Conservation (phyloP, 1,139 yeast species). For the Yarrowia galli region DNA sequence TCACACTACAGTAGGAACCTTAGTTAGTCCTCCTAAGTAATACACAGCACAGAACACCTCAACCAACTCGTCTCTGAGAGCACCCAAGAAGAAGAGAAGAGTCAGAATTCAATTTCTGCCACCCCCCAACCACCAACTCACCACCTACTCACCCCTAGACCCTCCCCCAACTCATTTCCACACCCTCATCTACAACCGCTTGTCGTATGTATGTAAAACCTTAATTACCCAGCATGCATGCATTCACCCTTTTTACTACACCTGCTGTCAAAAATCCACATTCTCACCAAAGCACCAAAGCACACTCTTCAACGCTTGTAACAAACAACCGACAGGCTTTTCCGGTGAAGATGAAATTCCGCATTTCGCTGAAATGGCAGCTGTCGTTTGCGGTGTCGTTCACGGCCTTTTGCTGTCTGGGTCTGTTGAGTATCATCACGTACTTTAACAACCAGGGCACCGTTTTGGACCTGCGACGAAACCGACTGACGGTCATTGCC, state of each 20-base stretch:
- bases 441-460: slow-evolving; percentile 69
- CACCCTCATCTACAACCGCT: not conserved
- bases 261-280: not conserved
- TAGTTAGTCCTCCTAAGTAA: too few relatives aligned
- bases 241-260: not conserved
- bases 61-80: too few relatives aligned
- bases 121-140: too few relatives aligned
- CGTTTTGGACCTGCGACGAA: slow-evolving; percentile 67
- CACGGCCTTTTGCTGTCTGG: slow-evolving; percentile 32
- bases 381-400: slow-evolving; percentile 35
- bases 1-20: too few relatives aligned
- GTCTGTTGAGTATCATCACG: slow-evolving; percentile 33
- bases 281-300: too few relatives aligned
- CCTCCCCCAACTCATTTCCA: too few relatives aligned
- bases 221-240: not conserved
- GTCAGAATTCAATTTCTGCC: too few relatives aligned
- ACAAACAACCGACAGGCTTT: not conserved
- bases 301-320: too few relatives aligned
- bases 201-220: not conserved
- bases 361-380: slow-evolving; percentile 23
- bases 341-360: not conserved
- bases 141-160: too few relatives aligned
- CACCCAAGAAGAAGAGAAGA: too few relatives aligned
- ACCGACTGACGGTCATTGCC: slow-evolving; percentile 77
- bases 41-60: too few relatives aligned